Percentiles rank a stretch among this genome's conserved stretches.
phyloP scores from a whole-genome alignment of 2,329 filamentous ascomycete species.

The Stagonosporopsis chrysanthemi region DNA sequence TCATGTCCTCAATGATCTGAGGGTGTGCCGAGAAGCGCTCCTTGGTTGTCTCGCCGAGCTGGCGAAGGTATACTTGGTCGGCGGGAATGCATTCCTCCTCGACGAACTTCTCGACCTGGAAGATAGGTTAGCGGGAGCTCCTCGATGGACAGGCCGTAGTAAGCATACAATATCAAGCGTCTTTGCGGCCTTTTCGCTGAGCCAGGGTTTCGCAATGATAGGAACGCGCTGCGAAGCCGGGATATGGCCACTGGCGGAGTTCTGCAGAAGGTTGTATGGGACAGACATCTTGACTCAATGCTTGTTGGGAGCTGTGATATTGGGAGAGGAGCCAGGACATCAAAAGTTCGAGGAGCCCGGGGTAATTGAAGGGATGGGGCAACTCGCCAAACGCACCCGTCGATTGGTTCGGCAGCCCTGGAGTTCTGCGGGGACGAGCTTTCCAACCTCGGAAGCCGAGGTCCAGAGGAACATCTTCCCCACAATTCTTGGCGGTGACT shows the following conservation, averaged over 20 bases:
- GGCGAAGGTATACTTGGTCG: constrained; percentile 80
- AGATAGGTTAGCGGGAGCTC: background rate
- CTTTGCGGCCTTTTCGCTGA: constrained; percentile 85
- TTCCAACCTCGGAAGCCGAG: constrained; percentile 10
- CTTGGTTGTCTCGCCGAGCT: constrained; percentile 74
- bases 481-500: constrained; percentile 7
- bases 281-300: constrained; percentile 39
- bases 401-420: constrained; percentile 8
- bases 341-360: constrained; percentile 15
- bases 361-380: constrained; percentile 19
- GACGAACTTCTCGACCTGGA: constrained; percentile 86
- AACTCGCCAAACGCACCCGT: constrained; percentile 10
- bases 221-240: constrained; percentile 65
- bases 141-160: background rate
- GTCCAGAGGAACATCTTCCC: constrained; percentile 2
- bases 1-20: constrained; percentile 84
- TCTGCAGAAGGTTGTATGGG: constrained; percentile 43
- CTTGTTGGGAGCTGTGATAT: background rate
- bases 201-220: constrained; percentile 65
- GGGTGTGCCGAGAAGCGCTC: constrained; percentile 82
- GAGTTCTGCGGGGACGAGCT: constrained; percentile 14
- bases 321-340: constrained; percentile 1
- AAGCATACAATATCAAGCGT: constrained; percentile 74
- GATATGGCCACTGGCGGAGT: constrained; percentile 47
- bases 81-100: constrained; percentile 85